Base-by-base conservation (phyloP, 345 rosid species). In the Hevea brasiliensis region DNA sequence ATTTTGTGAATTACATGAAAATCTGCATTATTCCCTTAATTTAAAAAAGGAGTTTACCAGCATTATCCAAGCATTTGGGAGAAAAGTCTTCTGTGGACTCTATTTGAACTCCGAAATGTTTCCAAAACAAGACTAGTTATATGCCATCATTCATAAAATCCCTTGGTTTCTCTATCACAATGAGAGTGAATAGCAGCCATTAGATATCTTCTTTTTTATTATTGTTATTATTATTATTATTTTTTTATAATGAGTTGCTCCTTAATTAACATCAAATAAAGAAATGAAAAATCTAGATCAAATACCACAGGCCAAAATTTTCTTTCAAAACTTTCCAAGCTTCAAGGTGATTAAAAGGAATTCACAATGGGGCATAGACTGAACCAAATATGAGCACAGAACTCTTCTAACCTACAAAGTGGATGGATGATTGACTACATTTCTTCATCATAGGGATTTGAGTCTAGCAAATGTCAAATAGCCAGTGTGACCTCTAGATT, bases 401-500 rank as follows among this genome's bases (percentile, higher is more conserved):
- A 68, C 45, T 27, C 27, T 32, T 61, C 20, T 20, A n/a, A 26
- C 48, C 63, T 45, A 20, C 24, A 54, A 17, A 44, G 42, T 57
- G 58, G 45, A 23, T 15, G 47, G 21, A 40, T 40, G 10, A 27
- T 14, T 24, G 1, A 32, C 40, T 42, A 8, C 13, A 29, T 77
- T 67, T 17, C 15, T 68, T 86, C 80, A 87, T 7, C 58, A 50
- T 2, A 80, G 67, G 66, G 96, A 92, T 61, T 85, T 84, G 40
- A 89, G 94, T 79, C 99, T 87, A 51, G 96, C 96, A 61, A 95
- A 92, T 67, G 98, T 95, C 81, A 92, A 79, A 77, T 89, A 95
- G 35, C 99, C 99, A 1, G 98, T 95, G 80, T 95, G 99, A 70
- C 99, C 98, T 87, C 89, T 87, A 24, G 97, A 80, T 54, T 95